Evolutionary conservation across 2,329 filamentous ascomycete species (phyloP), one percentile per base, ranked within the genome.

Genomic region (Xylariales sp.): DNA sequence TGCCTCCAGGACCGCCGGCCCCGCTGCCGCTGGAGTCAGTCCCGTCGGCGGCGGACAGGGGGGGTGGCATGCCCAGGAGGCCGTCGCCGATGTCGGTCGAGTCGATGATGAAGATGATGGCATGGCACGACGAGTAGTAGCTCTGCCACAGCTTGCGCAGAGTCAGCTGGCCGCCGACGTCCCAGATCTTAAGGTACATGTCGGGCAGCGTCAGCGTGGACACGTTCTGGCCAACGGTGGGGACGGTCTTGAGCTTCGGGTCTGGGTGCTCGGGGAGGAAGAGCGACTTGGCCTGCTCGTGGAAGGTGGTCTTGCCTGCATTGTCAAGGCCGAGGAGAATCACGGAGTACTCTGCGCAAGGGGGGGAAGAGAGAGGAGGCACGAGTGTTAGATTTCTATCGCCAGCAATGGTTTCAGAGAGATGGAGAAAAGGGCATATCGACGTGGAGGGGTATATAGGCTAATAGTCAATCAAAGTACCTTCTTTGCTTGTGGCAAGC

Each of bases 151-250:
- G 78, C 46, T 85, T 84, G 45, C 93, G 83, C 57, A 98, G 76
- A 19, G 79, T 85, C 56, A 93, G 81, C 64, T 98, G 93, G 6
- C 93, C 93, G 47, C 93, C 93, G 1, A 98, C 88, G 59, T 98
- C 93, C 93, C 93, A 97, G 53, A 98, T 85, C 71, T 96, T 95
- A 57, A 98, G 74, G 70, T 97, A 96, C 80, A 96, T 91, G 62
- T 95, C 88, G 13, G 88, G 85, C 17, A 97, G 75, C 16, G 85
- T 81, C 58, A 98, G 87, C 32, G 90, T 93, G 45, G 88, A 86
- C 47, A 97, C 90, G 65, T 97, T 97, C 62, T 97, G 93, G 48
- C 93, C 93, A 52, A 97, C 91, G 15, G 93, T 98, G 19, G 93
- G 93, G 6, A 97, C 91, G 30, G 91, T 96, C 60, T 93, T 90